Evolutionary conservation across 495 filamentous ascomycete genomes (phyloP).

Genomic region (Penicillium verhagenii): DNA sequence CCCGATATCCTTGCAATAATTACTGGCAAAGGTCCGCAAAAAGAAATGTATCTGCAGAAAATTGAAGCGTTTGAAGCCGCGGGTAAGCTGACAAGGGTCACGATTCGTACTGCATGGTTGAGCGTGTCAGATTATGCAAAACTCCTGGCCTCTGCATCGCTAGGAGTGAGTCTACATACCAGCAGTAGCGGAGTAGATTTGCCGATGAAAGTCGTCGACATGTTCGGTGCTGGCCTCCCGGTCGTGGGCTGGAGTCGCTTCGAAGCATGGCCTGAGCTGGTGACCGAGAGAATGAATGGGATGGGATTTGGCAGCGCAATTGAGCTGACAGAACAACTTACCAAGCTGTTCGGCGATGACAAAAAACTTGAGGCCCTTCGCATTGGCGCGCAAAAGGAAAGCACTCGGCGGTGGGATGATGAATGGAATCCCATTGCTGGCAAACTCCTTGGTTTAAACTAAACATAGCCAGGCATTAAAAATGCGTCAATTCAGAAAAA

Average conservation of each 20-base stretch:
- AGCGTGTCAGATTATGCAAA: slow-evolving; percentile 78
- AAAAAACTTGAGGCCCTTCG: slow-evolving; percentile 60
- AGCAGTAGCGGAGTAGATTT: slow-evolving; percentile 93
- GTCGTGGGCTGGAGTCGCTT: slow-evolving; percentile 83
- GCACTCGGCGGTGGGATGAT: slow-evolving; percentile 81
- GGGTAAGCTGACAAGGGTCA: slow-evolving; percentile 63
- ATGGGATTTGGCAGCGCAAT: slow-evolving; percentile 69
- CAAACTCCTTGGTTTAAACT: slow-evolving; percentile 59
- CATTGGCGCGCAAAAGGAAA: slow-evolving; percentile 73
- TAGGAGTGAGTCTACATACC: slow-evolving; percentile 88
- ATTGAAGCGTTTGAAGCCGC: slow-evolving; percentile 58
- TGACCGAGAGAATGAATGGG: slow-evolving; percentile 83
- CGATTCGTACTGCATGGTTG: slow-evolving; percentile 79
- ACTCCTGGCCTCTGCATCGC: slow-evolving; percentile 82
- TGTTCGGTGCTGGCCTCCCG: slow-evolving; percentile 92
- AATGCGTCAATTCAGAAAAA: too few relatives aligned
- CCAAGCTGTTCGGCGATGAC: slow-evolving; percentile 57
- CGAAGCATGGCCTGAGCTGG: slow-evolving; percentile 82
- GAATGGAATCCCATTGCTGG: slow-evolving; percentile 86
- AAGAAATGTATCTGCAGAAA: slow-evolving; percentile 65
- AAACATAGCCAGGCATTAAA: not conserved
- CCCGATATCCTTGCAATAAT: slow-evolving; percentile 81
- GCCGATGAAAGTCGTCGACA: slow-evolving; percentile 99
- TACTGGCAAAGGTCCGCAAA: slow-evolving; percentile 88
- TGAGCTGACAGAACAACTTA: slow-evolving; percentile 58